Evolutionary conservation across 2,329 filamentous ascomycete species (phyloP).

Genomic region (Sphaerostilbella broomeana): DNA sequence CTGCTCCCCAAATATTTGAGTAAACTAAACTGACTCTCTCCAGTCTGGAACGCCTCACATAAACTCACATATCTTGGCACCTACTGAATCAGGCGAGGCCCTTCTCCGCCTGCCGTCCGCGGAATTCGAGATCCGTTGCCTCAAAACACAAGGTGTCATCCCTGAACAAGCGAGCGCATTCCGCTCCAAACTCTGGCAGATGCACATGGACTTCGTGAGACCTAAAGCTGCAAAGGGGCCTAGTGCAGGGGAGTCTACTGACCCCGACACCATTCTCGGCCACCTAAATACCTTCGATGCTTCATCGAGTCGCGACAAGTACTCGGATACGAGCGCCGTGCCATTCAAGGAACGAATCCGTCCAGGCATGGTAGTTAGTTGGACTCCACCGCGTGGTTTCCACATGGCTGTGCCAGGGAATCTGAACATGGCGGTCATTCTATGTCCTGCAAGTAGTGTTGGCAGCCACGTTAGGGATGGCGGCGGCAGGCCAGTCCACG

Average conservation of each 20-base stretch:
- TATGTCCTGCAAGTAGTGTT: conserved; percentile 22
- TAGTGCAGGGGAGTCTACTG: background rate
- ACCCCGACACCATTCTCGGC: conserved; percentile 3
- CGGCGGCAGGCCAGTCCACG: conserved; percentile 15
- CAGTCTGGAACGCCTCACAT: conserved; percentile 36
- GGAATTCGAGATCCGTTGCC: conserved; percentile 36
- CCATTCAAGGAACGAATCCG: conserved; percentile 36
- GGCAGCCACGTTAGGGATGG: conserved; percentile 17
- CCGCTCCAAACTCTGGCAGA: conserved; percentile 35
- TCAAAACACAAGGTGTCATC: conserved; percentile 30
- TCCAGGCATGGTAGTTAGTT: conserved; percentile 36
- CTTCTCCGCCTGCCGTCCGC: conserved; percentile 33
- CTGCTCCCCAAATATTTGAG: background rate
- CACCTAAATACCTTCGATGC: conserved; percentile 2
- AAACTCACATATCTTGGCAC: conserved; percentile 29
- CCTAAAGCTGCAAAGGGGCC: background rate
- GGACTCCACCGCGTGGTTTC: conserved; percentile 18
- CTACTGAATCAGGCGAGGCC: conserved; percentile 34
- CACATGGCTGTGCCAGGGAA: conserved; percentile 12
- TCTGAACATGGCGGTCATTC: conserved; percentile 27
- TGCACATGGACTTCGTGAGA: conserved; percentile 34
- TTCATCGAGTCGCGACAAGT: conserved; percentile 25
- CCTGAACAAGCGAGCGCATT: conserved; percentile 36
- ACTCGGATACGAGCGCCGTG: conserved; percentile 16
- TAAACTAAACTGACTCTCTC: background rate